Base-by-base conservation (phyloP, 1,139 yeast species). In the Pichia sp. region DNA sequence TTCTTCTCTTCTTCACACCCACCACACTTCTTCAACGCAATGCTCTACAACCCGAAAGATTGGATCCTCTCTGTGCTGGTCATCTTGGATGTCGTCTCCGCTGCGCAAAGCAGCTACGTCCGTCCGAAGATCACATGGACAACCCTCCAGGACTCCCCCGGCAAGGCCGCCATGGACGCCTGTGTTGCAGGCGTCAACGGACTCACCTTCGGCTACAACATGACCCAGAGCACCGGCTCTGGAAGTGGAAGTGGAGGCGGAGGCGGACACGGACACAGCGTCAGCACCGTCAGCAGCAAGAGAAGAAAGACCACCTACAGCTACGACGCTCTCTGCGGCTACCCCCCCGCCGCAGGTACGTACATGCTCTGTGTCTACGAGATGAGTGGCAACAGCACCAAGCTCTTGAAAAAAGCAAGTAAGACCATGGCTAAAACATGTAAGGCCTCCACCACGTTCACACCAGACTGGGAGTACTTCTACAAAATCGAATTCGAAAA, bases 291-390 rank as follows among this genome's bases (percentile, higher is more conserved):
- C 36, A 4, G 13, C 16, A 31, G 36, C 36, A 31, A 31, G 36
- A 31, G 36, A 31, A 31, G 16, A 31, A 16, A 16, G 2, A 31
- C 13, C 16, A 12, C 36, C 16, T 31, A 31, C 36, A 31, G 36
- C 36, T 31, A 31, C 16, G 36, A 31, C 36, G 36, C 34, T 28
- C 25, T 25, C n/a, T 28, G 23, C 16, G 34, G 26, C 2, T 59
- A 64, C 46, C 60, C 61, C 9, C 62, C 66, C 9, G 58, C 55
- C 19, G 46, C 62, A 19, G 68, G 68, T 3, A 52, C 67, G 0
- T 46, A 60, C 9, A 46, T 66, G 34, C 28, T 61, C 10, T 66
- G 70, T 51, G 48, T 59, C 7, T 55, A 56, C 9, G 34, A 51
- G 21, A 44, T 57, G 1, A 52, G 49, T 6, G 45, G 50, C 19